Evolutionary conservation across 106 monocot species (phyloP).

Genomic region (Dactylorhiza incarnata): DNA sequence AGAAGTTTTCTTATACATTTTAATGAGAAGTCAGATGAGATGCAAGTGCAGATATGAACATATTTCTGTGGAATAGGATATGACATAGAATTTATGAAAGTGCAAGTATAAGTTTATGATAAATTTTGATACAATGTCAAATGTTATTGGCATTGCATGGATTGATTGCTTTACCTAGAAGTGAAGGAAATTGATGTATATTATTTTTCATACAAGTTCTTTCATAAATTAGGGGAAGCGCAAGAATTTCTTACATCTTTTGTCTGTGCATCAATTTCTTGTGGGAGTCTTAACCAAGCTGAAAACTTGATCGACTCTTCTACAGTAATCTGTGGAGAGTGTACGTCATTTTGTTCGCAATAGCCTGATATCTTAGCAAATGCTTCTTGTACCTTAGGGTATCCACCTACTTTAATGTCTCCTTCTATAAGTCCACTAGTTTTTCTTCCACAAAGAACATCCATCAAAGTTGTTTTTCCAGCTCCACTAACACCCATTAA

Average conservation of each 20-base stretch:
- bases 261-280: slow-evolving; percentile 8
- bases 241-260: slow-evolving; percentile 3
- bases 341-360: slow-evolving; percentile 17
- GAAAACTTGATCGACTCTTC: slow-evolving; percentile 14
- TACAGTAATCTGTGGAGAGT: slow-evolving; percentile 10
- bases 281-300: slow-evolving; percentile 18
- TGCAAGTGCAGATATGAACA: neutral
- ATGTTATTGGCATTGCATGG: neutral
- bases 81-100: neutral
- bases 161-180: neutral
- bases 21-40: neutral
- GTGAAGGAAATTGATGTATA: neutral
- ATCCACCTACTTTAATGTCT: too few relatives aligned
- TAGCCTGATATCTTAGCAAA: slow-evolving; percentile 1
- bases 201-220: too few relatives aligned
- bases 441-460: too few relatives aligned
- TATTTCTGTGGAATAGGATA: neutral
- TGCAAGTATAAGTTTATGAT: neutral
- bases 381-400: too few relatives aligned
- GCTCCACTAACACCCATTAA: slow-evolving; percentile 19
- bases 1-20: neutral
- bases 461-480: slow-evolving; percentile 18
- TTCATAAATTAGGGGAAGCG: neutral
- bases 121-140: too few relatives aligned
- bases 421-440: too few relatives aligned